Evolutionary conservation across 108 stramenopile species (phyloP), one percentile per base, ranked within the genome.

Genomic region (Stephanodiscus minutulus): DNA sequence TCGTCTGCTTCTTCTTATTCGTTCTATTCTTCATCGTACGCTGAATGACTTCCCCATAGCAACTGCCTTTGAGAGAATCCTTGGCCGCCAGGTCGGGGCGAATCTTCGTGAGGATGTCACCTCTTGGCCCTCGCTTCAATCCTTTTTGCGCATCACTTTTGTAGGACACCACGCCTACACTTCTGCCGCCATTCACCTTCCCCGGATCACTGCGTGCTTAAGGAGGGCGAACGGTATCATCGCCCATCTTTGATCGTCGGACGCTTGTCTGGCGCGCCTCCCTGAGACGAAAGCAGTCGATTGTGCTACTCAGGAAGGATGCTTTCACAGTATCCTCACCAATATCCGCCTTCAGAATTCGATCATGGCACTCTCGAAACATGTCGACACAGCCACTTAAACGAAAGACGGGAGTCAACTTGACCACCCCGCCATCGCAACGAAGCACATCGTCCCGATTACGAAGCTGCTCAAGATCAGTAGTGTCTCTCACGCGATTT

Each of bases 1-100:
- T 73, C 37, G 29, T 54, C 52, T 79, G 82, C 66, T 78, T 74
- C 53, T 78, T 78, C 47, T 82, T 82, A 24, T 77, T 82, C 53
- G 63, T 82, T 50, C 76, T 66, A 36, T 77, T 77, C 27, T 82
- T 82, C 65, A 65, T 52, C 5, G 58, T 67, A 17, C 77, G 61
- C 31, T 63, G 66, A 7, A 78, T 39, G 12, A 68, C 13, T 20
- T 77, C 76, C n/a, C 39, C 37, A 12, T 74, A 61, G 36, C 31
- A 59, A 11, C 69, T 56, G 9, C 44, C 18, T 25, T 57, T 55
- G 31, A 77, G 53, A 43, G 77, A 72, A 18, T 39, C 41, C 67
- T 64, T 73, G 11, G 76, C 76, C 27, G 35, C 71, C 24, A 82
- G 8, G 55, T 77, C 76, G 13, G 68, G 68, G 50, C 74, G 24